phyloP scores from a whole-genome alignment of 176 grass and related monocot genomes.

The Eleusine coracana region DNA sequence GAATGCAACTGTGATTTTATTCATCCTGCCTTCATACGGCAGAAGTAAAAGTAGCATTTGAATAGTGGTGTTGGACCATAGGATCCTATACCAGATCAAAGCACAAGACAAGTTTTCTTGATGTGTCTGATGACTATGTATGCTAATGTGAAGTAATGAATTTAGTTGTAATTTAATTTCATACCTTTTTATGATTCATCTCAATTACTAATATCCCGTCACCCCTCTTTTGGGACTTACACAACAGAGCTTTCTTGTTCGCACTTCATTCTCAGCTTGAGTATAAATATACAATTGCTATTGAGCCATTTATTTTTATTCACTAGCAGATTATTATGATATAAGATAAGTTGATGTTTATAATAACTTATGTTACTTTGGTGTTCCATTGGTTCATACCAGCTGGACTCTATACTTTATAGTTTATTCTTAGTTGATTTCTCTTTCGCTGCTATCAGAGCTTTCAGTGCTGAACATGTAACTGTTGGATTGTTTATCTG shows the following conservation, averaged over 20 bases:
- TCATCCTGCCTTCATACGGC: neutral
- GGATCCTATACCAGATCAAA: neutral
- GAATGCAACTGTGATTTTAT: neutral
- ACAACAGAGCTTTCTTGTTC: neutral
- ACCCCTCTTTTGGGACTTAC: neutral
- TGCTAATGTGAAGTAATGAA: neutral
- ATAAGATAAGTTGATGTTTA: neutral
- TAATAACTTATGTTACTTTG: neutral
- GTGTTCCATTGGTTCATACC: neutral
- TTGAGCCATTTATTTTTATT: neutral
- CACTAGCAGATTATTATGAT: neutral
- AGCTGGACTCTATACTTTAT: neutral
- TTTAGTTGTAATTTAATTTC: neutral
- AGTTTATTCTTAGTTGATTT: neutral
- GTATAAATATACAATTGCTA: neutral
- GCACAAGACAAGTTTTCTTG: neutral
- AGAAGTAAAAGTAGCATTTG: neutral
- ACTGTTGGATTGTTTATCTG: neutral
- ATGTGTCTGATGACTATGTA: neutral
- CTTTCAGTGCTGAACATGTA: neutral
- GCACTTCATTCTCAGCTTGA: neutral
- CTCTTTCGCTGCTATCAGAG: neutral
- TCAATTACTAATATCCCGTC: neutral
- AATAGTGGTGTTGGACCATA: neutral
- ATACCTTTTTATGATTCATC: neutral